Percentiles rank a stretch among this genome's conserved stretches.
phyloP scores from a whole-genome alignment of 768 basidiomycete species.

The Lanmaoa pseudosensibilis region DNA sequence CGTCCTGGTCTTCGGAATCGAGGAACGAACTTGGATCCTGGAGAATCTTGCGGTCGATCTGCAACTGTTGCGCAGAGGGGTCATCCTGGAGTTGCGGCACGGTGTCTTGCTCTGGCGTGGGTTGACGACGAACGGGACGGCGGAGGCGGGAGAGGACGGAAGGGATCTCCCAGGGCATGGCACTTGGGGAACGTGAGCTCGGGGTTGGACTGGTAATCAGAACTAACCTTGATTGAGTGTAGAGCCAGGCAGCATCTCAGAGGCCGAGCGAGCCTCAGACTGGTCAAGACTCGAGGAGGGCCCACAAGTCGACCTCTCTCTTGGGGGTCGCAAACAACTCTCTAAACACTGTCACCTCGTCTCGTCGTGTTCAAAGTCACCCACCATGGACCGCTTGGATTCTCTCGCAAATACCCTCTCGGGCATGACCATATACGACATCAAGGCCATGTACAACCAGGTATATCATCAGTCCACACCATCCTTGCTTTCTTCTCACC shows the following conservation, averaged over 20 bases:
- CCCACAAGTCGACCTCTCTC: slow-evolving; percentile 21
- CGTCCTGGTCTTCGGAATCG: slow-evolving; percentile 13
- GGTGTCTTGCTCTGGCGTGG: slow-evolving; percentile 13
- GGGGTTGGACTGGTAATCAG: neutral
- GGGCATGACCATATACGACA: slow-evolving; percentile 86
- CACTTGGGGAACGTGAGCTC: neutral
- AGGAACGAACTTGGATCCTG: slow-evolving; percentile 32
- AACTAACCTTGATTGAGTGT: slow-evolving; percentile 4
- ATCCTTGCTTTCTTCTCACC: slow-evolving; percentile 6
- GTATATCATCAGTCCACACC: slow-evolving; percentile 36
- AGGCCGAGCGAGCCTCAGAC: slow-evolving; percentile 3
- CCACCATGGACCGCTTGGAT: slow-evolving; percentile 77
- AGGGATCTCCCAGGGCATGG: slow-evolving; percentile 30
- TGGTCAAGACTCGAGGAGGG: neutral
- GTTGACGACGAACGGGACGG: slow-evolving; percentile 23
- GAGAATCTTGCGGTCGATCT: slow-evolving; percentile 30
- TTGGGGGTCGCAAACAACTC: slow-evolving; percentile 24
- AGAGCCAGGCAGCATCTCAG: slow-evolving; percentile 7
- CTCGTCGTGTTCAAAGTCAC: slow-evolving; percentile 9
- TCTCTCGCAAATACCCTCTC: slow-evolving; percentile 73
- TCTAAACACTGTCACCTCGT: too few relatives aligned
- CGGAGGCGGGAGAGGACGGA: slow-evolving; percentile 37
- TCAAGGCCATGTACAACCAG: slow-evolving; percentile 95
- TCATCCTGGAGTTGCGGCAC: neutral
- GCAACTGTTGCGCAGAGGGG: slow-evolving; percentile 1